Evolutionary conservation across 225 moss, liverwort and hornwort genomes (phyloP).

Genomic region (Ulota crispa): DNA sequence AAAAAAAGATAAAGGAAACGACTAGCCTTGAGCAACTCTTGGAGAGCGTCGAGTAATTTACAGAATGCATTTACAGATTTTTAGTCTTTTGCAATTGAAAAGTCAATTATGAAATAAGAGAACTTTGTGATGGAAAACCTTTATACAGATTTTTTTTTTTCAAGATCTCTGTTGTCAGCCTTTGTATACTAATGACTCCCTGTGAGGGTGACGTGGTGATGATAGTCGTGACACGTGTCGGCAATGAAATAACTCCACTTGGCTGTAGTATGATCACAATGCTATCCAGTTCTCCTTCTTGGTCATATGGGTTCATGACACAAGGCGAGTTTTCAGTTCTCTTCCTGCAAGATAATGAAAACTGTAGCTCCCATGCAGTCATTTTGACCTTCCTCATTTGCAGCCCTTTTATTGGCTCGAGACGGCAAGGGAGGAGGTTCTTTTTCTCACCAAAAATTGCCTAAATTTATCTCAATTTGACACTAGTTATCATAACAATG

Average conservation of each 20-base stretch:
- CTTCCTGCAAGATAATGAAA: background rate
- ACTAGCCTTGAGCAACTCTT: no score
- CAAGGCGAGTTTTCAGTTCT: fast-evolving
- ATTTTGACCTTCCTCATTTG: no score
- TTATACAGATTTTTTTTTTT: background rate
- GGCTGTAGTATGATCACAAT: background rate
- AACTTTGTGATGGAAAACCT: background rate
- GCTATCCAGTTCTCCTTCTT: background rate
- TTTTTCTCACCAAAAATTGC: no score
- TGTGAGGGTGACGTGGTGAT: background rate
- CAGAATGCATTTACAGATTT: no score
- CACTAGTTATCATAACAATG: no score
- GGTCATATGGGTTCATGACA: background rate
- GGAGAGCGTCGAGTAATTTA: no score
- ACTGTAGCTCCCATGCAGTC: background rate
- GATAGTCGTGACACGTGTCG: background rate
- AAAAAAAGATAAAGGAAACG: no score
- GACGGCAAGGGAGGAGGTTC: no score
- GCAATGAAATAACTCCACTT: background rate
- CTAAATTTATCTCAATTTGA: no score
- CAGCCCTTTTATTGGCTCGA: no score
- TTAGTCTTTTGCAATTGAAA: background rate
- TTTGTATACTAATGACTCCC: background rate
- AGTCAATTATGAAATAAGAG: background rate
- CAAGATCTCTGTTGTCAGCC: background rate